Evolutionary conservation across 352 stramenopile genomes (phyloP).

Genomic region (Phytopythium boreale): DNA sequence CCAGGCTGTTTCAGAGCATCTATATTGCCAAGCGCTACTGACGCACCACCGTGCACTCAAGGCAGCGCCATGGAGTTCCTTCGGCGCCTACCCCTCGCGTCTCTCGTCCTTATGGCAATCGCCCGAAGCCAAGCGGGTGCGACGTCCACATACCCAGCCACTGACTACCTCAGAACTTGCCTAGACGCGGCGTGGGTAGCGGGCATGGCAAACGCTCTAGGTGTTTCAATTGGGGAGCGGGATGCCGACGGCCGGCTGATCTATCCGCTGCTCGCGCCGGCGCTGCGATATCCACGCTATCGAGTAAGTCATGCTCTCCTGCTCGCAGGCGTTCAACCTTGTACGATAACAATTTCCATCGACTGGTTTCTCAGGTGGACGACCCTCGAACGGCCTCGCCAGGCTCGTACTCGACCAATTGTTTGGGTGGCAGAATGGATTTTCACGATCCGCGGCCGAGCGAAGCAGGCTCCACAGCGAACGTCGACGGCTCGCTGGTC

Average conservation of each 20-base stretch:
- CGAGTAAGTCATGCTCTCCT: conserved; percentile 5
- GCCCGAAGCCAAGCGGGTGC: background rate
- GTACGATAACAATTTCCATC: background rate
- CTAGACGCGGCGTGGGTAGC: conserved; percentile 32
- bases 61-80: background rate
- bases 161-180: conserved; percentile 45
- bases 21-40: too few species aligned
- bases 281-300: conserved; percentile 25
- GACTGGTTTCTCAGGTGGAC: conserved; percentile 14
- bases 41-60: too few species aligned
- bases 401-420: conserved; percentile 9
- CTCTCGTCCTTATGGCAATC: background rate
- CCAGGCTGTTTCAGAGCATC: too few species aligned
- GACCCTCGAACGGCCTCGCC: conserved; percentile 25
- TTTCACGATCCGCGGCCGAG: conserved; percentile 19
- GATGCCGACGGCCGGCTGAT: conserved; percentile 23
- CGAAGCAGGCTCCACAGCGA: conserved; percentile 9
- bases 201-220: conserved; percentile 15
- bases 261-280: conserved; percentile 34
- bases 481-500: conserved; percentile 22
- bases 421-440: conserved; percentile 3
- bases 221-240: conserved; percentile 15
- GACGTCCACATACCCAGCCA: conserved; percentile 16
- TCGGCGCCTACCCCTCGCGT: background rate
- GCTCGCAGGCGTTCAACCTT: background rate